Evolutionary conservation across 257 asterid genomes (phyloP).

Genomic region (Penstemon newberryi): DNA sequence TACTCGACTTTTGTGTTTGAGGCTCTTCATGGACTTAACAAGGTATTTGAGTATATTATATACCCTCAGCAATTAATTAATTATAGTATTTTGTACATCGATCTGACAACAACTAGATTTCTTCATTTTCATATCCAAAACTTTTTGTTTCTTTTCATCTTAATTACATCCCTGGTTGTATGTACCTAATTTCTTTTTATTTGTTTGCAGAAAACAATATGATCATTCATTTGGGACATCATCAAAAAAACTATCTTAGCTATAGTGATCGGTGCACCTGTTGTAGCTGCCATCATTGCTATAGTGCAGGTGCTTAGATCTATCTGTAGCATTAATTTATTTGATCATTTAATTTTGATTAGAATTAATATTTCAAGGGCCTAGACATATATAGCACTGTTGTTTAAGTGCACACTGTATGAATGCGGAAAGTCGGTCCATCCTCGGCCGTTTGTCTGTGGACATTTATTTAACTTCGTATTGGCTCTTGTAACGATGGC

Average conservation of each 20-base stretch:
- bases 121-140: background rate
- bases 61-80: slow-evolving; percentile 3
- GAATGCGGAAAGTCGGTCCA: slow-evolving; percentile 97
- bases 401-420: slow-evolving; percentile 22
- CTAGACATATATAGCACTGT: background rate
- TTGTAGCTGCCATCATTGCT: slow-evolving; percentile 87
- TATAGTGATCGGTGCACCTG: slow-evolving; percentile 86
- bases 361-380: background rate
- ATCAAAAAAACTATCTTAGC: slow-evolving; percentile 68
- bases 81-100: background rate
- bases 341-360: background rate
- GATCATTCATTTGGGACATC: slow-evolving; percentile 89
- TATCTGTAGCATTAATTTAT: background rate
- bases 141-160: slow-evolving; percentile 1
- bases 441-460: slow-evolving; percentile 92
- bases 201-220: slow-evolving; percentile 64
- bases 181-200: slow-evolving; percentile 27
- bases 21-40: slow-evolving; percentile 90
- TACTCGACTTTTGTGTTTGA: slow-evolving; percentile 96
- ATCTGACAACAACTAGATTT: background rate
- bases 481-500: slow-evolving; percentile 95
- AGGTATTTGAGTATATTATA: slow-evolving; percentile 41
- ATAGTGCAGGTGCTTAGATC: slow-evolving; percentile 75
- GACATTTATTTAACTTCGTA: slow-evolving; percentile 82
- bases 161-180: slow-evolving; percentile 17